phyloP scores from a whole-genome alignment of 805 yeast species.

The Ogataea chonburiensis region DNA sequence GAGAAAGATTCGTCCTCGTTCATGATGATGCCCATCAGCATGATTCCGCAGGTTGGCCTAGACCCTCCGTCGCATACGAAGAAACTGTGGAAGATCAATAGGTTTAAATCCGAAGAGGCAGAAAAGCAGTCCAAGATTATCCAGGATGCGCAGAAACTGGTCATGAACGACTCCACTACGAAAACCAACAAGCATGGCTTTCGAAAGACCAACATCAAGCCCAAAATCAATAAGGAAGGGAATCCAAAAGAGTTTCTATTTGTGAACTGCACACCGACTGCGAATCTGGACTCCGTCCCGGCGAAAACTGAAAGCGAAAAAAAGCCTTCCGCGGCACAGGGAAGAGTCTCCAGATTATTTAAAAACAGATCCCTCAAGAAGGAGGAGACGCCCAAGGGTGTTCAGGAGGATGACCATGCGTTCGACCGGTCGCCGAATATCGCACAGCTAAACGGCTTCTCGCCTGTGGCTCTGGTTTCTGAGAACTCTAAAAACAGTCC shows the following conservation, averaged over 20 bases:
- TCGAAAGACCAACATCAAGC: conserved; percentile 30
- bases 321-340: conserved; percentile 12
- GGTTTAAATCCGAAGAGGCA: conserved; percentile 32
- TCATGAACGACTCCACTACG: conserved; percentile 17
- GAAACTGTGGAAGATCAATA: conserved; percentile 32
- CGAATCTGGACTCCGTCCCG: conserved; percentile 6
- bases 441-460: conserved; percentile 8
- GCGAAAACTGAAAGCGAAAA: conserved; percentile 16
- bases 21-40: too few species aligned
- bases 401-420: conserved; percentile 3
- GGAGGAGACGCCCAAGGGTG: conserved; percentile 15
- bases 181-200: conserved; percentile 30
- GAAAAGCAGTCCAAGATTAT: conserved; percentile 34
- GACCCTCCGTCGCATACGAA: conserved; percentile 22
- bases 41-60: too few species aligned
- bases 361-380: conserved; percentile 19
- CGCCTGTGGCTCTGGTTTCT: conserved; percentile 3
- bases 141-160: conserved; percentile 26
- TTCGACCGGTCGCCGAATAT: conserved; percentile 3
- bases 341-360: conserved; percentile 24
- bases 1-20: too few species aligned
- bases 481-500: conserved; percentile 15
- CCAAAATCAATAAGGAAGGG: conserved; percentile 34
- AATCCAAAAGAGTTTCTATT: conserved; percentile 34
- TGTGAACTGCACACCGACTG: conserved; percentile 32